Evolutionary conservation across 2,329 filamentous ascomycete genomes (phyloP).

Genomic region (Annulohypoxylon truncatum): DNA sequence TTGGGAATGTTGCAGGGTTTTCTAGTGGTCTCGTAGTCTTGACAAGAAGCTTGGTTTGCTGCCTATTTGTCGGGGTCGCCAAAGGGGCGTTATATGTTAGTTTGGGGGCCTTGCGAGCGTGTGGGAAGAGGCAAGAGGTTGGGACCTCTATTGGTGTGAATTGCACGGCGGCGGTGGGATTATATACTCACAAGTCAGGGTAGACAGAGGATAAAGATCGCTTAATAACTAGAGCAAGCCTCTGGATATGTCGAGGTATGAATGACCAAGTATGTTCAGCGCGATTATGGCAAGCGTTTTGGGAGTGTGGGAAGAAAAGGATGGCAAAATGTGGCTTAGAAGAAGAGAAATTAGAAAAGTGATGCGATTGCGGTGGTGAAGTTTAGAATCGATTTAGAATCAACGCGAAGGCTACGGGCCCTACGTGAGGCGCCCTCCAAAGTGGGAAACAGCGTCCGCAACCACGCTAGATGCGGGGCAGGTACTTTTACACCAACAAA

Average conservation of each 20-base stretch:
- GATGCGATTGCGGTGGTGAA: slow-evolving; percentile 40
- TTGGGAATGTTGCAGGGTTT: background rate
- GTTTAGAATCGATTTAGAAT: slow-evolving; percentile 35
- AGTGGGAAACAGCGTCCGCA: slow-evolving; percentile 34
- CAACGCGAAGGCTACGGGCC: slow-evolving; percentile 34
- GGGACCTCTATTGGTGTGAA: background rate
- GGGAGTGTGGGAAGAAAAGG: slow-evolving; percentile 1
- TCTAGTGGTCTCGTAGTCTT: background rate
- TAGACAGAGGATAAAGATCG: background rate
- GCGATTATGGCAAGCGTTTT: background rate
- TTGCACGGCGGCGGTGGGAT: slow-evolving; percentile 4
- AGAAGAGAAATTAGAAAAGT: slow-evolving; percentile 27
- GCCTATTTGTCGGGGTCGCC: slow-evolving; percentile 17
- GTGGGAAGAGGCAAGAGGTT: slow-evolving; percentile 11
- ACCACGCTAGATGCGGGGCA: slow-evolving; percentile 39
- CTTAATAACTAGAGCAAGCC: slow-evolving; percentile 1
- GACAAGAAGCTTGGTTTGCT: background rate
- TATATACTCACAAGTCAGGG: slow-evolving; percentile 27
- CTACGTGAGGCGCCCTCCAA: slow-evolving; percentile 29
- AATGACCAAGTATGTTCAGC: background rate
- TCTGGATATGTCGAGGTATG: background rate
- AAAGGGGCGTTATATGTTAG: slow-evolving; percentile 22
- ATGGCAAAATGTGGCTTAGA: slow-evolving; percentile 6
- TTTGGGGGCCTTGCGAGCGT: slow-evolving; percentile 22
- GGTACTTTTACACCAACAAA: background rate